Evolutionary conservation across 768 basidiomycete genomes (phyloP).

Genomic region (Steccherinum ochraceum): DNA sequence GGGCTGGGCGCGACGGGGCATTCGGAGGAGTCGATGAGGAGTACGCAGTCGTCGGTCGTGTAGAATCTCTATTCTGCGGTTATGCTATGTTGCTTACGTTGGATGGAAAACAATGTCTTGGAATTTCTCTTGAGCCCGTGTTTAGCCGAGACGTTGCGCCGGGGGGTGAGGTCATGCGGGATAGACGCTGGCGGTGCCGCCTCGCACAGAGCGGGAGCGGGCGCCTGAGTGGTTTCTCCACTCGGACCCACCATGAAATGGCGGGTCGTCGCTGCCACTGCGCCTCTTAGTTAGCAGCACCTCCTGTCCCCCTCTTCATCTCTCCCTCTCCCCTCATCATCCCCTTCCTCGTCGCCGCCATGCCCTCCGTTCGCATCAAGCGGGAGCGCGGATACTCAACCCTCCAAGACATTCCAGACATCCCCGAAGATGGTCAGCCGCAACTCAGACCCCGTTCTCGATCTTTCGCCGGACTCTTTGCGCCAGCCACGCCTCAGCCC

Average conservation of each 20-base stretch:
- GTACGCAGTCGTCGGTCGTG: too few relatives aligned
- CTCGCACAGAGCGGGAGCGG: neutral
- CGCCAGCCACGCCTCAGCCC: neutral
- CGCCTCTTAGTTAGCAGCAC: too few relatives aligned
- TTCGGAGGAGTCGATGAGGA: too few relatives aligned
- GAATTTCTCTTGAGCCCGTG: too few relatives aligned
- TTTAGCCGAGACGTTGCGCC: too few relatives aligned
- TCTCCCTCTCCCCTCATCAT: slow-evolving; percentile 1
- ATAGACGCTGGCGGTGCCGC: too few relatives aligned
- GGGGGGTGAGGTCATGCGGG: too few relatives aligned
- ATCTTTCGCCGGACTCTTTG: slow-evolving; percentile 12
- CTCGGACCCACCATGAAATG: neutral
- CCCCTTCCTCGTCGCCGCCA: slow-evolving; percentile 12
- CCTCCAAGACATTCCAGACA: slow-evolving; percentile 10
- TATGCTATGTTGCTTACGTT: too few relatives aligned
- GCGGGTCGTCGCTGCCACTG: neutral
- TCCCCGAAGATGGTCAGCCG: neutral
- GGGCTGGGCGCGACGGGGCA: too few relatives aligned
- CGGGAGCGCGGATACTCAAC: slow-evolving; percentile 15
- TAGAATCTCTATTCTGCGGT: too few relatives aligned
- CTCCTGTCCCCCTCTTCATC: neutral
- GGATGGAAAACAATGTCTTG: too few relatives aligned
- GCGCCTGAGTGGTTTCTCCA: neutral
- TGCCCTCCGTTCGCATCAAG: slow-evolving; percentile 48
- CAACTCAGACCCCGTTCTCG: slow-evolving; percentile 10